Conservation (phyloP, 78 protist species). For the Capsaspora owczarzaki region DNA sequence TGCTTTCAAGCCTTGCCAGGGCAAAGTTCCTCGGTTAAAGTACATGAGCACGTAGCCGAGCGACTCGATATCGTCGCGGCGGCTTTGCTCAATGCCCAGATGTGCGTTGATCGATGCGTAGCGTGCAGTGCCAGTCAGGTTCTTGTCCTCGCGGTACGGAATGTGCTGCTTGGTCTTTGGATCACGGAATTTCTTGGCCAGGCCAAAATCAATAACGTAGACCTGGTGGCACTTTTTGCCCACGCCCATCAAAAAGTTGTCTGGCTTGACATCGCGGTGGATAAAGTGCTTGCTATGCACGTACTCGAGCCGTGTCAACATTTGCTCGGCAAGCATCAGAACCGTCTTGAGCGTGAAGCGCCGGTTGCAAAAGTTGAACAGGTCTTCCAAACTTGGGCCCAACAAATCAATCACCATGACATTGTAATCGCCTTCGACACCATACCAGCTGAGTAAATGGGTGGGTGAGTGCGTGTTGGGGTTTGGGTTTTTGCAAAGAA, state of each 20-base stretch:
- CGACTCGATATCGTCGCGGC: constrained; percentile 93
- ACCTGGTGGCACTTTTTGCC: constrained; percentile 58
- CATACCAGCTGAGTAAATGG: constrained; percentile 27
- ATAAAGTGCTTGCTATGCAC: constrained; percentile 80
- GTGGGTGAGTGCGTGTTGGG: too few species aligned
- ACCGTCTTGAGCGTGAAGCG: constrained; percentile 77
- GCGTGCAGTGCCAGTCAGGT: constrained; percentile 94
- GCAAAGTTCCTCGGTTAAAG: constrained; percentile 56
- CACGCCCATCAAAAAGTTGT: constrained; percentile 92
- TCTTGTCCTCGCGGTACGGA: constrained; percentile 90
- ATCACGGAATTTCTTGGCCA: constrained; percentile 92
- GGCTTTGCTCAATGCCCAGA: constrained; percentile 82
- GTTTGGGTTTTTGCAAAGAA: too few species aligned
- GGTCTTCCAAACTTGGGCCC: constrained; percentile 95
- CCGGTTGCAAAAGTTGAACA: constrained; percentile 85
- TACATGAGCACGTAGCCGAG: constrained; percentile 72
- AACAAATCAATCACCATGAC: constrained; percentile 88
- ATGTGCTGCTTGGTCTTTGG: constrained; percentile 83
- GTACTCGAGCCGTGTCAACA: constrained; percentile 43
- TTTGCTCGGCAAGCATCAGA: constrained; percentile 90
- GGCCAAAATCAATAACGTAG: constrained; percentile 92
- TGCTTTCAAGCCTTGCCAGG: constrained; percentile 78
- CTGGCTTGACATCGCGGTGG: constrained; percentile 93
- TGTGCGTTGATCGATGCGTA: constrained; percentile 90
- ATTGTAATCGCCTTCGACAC: constrained; percentile 23